A percentile compares a stretch with the other conserved stretches of the same genome.
phyloP scores from a whole-genome alignment of 225 moss, liverwort and hornwort genomes.

The Physcomitrium patens region DNA sequence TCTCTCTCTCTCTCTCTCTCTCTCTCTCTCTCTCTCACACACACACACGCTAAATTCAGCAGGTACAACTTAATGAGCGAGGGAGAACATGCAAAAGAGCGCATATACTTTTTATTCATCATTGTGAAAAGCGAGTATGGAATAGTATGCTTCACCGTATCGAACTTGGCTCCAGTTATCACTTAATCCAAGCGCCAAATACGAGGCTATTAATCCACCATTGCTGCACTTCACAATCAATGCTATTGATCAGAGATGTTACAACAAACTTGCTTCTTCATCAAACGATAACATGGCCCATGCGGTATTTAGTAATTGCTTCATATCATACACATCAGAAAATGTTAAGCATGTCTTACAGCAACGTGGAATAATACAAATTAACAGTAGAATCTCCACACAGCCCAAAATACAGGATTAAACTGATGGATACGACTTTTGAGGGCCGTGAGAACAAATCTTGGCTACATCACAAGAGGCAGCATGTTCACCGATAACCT shows the following conservation, averaged over 20 bases:
- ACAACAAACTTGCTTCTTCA: background rate
- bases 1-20: too few species aligned
- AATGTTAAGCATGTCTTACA: constrained; percentile 3
- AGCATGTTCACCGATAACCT: constrained; percentile 28
- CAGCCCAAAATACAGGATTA: constrained; percentile 3
- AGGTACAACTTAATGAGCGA: constrained; percentile 10
- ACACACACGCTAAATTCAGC: constrained; percentile 7
- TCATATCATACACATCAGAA: constrained; percentile 3
- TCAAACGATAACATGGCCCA: background rate
- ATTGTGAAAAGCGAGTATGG: constrained; percentile 4
- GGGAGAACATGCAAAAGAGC: background rate
- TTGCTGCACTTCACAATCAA: constrained; percentile 50
- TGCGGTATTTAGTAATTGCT: constrained; percentile 6
- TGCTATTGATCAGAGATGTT: constrained; percentile 20
- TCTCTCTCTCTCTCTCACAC: too few species aligned
- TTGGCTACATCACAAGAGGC: background rate
- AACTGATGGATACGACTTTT: constrained; percentile 6
- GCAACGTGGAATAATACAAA: background rate
- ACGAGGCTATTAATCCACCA: constrained; percentile 65
- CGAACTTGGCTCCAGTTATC: constrained; percentile 91
- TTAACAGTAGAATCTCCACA: background rate
- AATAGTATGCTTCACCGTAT: constrained; percentile 50
- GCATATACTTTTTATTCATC: constrained; percentile 13
- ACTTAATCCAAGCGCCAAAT: constrained; percentile 67
- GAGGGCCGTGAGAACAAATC: background rate